Conservation (phyloP, 2,329 filamentous ascomycete species). For the Hymenoscyphus infarciens region DNA sequence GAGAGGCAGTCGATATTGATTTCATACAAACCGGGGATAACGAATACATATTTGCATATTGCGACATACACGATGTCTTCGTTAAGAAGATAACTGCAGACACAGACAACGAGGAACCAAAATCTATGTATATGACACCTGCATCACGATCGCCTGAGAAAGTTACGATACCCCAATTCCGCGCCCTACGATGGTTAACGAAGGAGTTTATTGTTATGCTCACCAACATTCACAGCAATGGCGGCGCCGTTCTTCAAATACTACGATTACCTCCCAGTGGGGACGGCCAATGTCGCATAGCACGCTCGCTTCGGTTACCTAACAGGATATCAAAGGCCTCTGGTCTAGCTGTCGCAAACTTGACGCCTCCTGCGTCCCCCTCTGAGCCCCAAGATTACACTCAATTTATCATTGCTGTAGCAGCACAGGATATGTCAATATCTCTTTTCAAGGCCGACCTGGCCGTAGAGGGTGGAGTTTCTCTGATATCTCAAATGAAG, state of each 20-base stretch:
- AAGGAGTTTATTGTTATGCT: slow-evolving; percentile 55
- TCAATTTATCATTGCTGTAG: slow-evolving; percentile 78
- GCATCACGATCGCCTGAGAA: slow-evolving; percentile 41
- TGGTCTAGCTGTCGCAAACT: slow-evolving; percentile 70
- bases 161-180: slow-evolving; percentile 48
- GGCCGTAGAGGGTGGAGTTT: slow-evolving; percentile 43
- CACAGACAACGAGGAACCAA: slow-evolving; percentile 44
- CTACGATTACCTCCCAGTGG: slow-evolving; percentile 40
- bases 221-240: slow-evolving; percentile 56
- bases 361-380: slow-evolving; percentile 54
- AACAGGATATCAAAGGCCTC: slow-evolving; percentile 69
- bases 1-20: slow-evolving; percentile 67
- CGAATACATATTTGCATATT: slow-evolving; percentile 72
- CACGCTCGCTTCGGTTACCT: slow-evolving; percentile 56
- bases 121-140: slow-evolving; percentile 54
- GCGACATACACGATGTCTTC: slow-evolving; percentile 71
- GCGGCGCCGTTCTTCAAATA: slow-evolving; percentile 54
- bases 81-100: slow-evolving; percentile 41
- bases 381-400: slow-evolving; percentile 54
- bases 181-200: slow-evolving; percentile 57
- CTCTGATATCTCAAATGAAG: slow-evolving; percentile 50
- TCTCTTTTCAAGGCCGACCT: slow-evolving; percentile 76
- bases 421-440: slow-evolving; percentile 75
- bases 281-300: slow-evolving; percentile 45
- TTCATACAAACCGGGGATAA: slow-evolving; percentile 59